Conservation (phyloP, 2,329 filamentous ascomycete genomes). For the Neofusicoccum ribis region DNA sequence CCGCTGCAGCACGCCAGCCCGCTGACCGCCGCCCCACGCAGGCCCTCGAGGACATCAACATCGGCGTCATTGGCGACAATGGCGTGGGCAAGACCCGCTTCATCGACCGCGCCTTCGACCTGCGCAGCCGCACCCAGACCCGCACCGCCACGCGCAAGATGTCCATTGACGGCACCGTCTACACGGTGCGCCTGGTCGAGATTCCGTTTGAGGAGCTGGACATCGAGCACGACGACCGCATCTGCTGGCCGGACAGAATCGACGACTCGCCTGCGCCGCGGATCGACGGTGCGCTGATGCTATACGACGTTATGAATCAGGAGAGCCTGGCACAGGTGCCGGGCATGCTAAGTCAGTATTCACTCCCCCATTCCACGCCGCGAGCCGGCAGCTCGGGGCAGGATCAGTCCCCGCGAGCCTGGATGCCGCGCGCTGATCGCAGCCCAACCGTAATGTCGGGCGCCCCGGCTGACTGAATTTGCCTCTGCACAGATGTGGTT, state of each 20-base stretch:
- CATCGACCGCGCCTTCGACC: conserved; percentile 57
- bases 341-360: conserved; percentile 72
- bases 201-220: conserved; percentile 54
- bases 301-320: conserved; percentile 84
- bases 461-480: conserved; percentile 19
- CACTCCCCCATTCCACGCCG: conserved; percentile 5
- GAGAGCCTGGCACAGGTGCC: conserved; percentile 74
- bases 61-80: conserved; percentile 57
- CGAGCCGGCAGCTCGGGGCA: conserved; percentile 21
- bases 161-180: conserved; percentile 56
- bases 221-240: conserved; percentile 48
- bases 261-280: conserved; percentile 70
- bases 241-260: conserved; percentile 59
- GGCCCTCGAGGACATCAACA: conserved; percentile 55
- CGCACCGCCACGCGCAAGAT: conserved; percentile 49
- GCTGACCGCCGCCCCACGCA: conserved; percentile 7
- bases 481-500: conserved; percentile 62
- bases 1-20: conserved; percentile 22
- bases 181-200: conserved; percentile 60
- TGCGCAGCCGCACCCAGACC: conserved; percentile 28
- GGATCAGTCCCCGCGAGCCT: conserved; percentile 22
- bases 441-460: conserved; percentile 9
- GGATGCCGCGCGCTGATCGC: conserved; percentile 1
- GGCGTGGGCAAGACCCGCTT: conserved; percentile 62
- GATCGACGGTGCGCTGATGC: conserved; percentile 78